A percentile compares a stretch with the other conserved stretches of the same genome.
Evolutionary conservation across 73 alveolate genomes (phyloP).

Genomic region (Tetrahymena malaccensis): DNA sequence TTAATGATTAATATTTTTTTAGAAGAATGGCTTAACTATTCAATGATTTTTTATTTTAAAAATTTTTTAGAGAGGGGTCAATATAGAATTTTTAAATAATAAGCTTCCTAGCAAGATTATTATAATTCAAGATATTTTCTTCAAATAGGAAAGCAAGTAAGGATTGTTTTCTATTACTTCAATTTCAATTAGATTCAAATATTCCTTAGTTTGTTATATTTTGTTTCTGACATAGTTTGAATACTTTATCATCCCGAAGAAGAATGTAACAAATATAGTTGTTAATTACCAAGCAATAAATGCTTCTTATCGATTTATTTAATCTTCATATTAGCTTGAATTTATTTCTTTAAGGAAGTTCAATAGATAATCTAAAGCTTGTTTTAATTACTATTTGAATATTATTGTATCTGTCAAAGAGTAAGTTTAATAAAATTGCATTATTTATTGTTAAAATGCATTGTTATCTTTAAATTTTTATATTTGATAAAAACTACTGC

Average conservation of each 20-base stretch:
- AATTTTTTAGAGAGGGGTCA: background rate
- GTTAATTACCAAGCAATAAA: background rate
- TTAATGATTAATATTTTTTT: too few relatives aligned
- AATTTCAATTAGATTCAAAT: background rate
- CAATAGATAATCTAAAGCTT: background rate
- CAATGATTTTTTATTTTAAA: too few relatives aligned
- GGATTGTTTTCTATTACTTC: background rate
- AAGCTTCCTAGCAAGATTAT: background rate
- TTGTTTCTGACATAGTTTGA: background rate
- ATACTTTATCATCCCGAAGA: background rate
- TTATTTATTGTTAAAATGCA: background rate
- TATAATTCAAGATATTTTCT: background rate
- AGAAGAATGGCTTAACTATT: too few relatives aligned
- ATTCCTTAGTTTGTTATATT: background rate
- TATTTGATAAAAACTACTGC: background rate
- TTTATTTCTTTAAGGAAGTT: background rate
- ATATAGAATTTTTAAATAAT: background rate
- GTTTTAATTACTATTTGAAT: background rate
- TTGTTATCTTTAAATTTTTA: background rate
- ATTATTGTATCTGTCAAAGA: background rate
- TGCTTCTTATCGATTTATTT: background rate
- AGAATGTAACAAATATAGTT: background rate
- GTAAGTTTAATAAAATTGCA: background rate
- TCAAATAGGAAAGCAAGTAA: background rate
- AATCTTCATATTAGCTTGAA: background rate